phyloP scores from a whole-genome alignment of 345 rosid genomes.

The Euphorbia peplus region DNA sequence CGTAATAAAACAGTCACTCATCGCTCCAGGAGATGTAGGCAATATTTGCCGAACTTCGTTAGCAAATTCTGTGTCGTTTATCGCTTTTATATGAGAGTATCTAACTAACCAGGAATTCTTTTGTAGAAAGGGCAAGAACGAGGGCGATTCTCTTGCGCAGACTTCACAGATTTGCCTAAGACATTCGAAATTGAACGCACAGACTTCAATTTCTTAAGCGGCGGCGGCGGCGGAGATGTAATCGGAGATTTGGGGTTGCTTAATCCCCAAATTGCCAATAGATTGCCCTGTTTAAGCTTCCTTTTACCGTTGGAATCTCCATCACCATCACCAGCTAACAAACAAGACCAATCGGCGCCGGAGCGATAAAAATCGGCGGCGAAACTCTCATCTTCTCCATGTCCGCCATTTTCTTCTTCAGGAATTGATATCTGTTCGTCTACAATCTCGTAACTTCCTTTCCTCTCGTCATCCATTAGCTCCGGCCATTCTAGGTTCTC shows the following conservation, averaged over 20 bases:
- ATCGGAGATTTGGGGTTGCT: conserved; percentile 30
- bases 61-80: no score
- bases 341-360: conserved; percentile 63
- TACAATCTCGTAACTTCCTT: background rate
- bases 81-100: no score
- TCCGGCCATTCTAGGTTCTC: background rate
- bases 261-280: conserved; percentile 65
- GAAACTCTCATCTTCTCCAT: conserved; percentile 41
- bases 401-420: conserved; percentile 5
- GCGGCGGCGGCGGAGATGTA: conserved; percentile 15
- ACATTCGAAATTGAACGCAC: background rate
- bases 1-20: no score
- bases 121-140: conserved; percentile 73
- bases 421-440: background rate
- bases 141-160: conserved; percentile 19
- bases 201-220: conserved; percentile 7
- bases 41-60: no score
- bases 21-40: no score
- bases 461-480: background rate
- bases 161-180: conserved; percentile 1
- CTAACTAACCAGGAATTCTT: conserved; percentile 56
- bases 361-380: conserved; percentile 59
- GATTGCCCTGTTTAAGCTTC: conserved; percentile 50
- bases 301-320: conserved; percentile 8
- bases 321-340: conserved; percentile 23